Conservation (phyloP, 192 early-diverging fungal genomes). For the Coemansia sp. region DNA sequence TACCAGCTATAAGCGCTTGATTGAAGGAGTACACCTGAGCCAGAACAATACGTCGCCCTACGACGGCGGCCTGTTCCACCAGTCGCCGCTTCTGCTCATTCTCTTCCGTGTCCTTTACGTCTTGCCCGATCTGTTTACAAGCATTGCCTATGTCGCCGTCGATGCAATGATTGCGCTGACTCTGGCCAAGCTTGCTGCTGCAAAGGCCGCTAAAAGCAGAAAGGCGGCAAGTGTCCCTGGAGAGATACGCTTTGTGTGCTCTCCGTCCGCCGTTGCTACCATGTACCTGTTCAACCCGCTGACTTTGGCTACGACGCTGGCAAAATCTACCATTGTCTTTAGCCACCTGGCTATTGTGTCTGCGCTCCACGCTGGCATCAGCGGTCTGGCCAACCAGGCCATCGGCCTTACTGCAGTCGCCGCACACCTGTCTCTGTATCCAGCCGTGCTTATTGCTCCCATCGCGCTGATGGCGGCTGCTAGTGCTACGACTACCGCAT, state of each 20-base stretch:
- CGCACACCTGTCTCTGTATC: constrained; percentile 84
- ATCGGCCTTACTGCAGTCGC: constrained; percentile 77
- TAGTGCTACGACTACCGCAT: no score
- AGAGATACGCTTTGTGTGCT: constrained; percentile 42
- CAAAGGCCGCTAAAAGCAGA: constrained; percentile 17
- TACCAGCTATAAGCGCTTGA: constrained; percentile 80
- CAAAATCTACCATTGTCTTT: constrained; percentile 71
- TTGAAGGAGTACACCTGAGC: constrained; percentile 82
- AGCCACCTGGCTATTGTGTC: constrained; percentile 72
- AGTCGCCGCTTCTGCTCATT: constrained; percentile 78
- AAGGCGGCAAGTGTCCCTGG: constrained; percentile 21
- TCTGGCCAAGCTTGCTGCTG: constrained; percentile 58
- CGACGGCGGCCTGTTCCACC: constrained; percentile 86
- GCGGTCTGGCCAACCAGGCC: constrained; percentile 48
- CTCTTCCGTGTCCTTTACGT: constrained; percentile 63
- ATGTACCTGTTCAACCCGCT: constrained; percentile 80
- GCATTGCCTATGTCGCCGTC: constrained; percentile 56
- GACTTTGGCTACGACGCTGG: constrained; percentile 70
- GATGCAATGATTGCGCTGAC: constrained; percentile 65
- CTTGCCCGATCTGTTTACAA: constrained; percentile 55
- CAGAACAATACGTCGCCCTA: constrained; percentile 74
- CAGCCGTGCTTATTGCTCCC: constrained; percentile 70
- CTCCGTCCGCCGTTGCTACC: constrained; percentile 41
- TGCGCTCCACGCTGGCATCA: constrained; percentile 65
- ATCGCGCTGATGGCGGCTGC: constrained; percentile 23